A percentile compares a stretch with the other conserved stretches of the same genome.
These are phyloP conservation scores for Heliosperma pusillum DNA, from an alignment of 148 eudicot genomes.

Conservation along the genomic window DNA sequence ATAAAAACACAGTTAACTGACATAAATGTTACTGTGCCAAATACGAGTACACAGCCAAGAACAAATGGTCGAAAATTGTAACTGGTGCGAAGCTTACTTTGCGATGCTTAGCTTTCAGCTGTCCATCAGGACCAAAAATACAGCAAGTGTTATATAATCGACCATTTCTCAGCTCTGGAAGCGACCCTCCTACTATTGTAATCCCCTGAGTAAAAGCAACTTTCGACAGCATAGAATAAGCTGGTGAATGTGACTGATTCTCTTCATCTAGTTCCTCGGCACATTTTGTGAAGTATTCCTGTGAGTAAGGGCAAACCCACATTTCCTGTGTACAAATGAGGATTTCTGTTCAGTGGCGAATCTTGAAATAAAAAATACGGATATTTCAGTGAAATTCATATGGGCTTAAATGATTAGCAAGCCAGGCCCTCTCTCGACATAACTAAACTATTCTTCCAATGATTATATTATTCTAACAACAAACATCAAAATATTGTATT, in stretches of 20 bases:
- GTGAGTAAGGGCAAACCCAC: slow-evolving; percentile 23
- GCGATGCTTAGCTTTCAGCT: slow-evolving; percentile 46
- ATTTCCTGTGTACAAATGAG: slow-evolving; percentile 11
- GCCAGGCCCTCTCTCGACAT: too few relatives aligned
- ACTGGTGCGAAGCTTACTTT: slow-evolving; percentile 43
- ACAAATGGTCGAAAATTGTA: too few relatives aligned
- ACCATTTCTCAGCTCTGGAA: slow-evolving; percentile 39
- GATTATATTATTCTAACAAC: too few relatives aligned
- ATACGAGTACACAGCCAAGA: too few relatives aligned
- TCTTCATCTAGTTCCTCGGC: slow-evolving; percentile 33
- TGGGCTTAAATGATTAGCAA: too few relatives aligned
- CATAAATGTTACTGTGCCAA: not conserved
- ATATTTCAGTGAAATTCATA: too few relatives aligned
- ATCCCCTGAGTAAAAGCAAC: slow-evolving; percentile 31
- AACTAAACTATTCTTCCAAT: too few relatives aligned
- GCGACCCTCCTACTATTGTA: slow-evolving; percentile 50
- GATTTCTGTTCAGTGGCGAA: too few relatives aligned
- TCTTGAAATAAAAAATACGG: too few relatives aligned
- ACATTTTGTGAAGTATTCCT: slow-evolving; percentile 26
- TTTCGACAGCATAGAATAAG: slow-evolving; percentile 41
- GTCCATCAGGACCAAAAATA: slow-evolving; percentile 52
- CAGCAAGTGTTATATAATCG: slow-evolving; percentile 53
- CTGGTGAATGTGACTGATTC: slow-evolving; percentile 22
- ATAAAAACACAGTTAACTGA: slow-evolving; percentile 6
- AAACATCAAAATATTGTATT: too few relatives aligned